Evolutionary conservation across 768 basidiomycete species (phyloP).

Genomic region (Tephrocybe sp.): DNA sequence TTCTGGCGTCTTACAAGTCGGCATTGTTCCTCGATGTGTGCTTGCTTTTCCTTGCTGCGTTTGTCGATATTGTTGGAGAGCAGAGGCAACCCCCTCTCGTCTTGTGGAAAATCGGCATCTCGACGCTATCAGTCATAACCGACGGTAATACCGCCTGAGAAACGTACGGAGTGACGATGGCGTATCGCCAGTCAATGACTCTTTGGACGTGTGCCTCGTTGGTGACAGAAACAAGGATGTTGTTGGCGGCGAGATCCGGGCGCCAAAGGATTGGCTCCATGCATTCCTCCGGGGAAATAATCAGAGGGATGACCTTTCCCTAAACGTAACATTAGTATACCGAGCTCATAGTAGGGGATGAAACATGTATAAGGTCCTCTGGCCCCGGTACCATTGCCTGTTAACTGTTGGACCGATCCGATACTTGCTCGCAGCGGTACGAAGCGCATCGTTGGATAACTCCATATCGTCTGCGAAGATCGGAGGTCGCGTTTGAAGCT

Average conservation of each 20-base stretch:
- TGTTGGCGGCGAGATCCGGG: no score
- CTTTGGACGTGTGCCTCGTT: constrained; percentile 17
- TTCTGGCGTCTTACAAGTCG: constrained; percentile 4
- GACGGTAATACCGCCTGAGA: constrained; percentile 9
- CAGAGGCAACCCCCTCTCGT: background rate
- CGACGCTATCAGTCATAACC: constrained; percentile 11
- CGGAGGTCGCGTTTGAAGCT: constrained; percentile 11
- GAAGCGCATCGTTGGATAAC: background rate
- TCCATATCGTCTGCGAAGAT: constrained; percentile 5
- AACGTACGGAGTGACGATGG: constrained; percentile 13
- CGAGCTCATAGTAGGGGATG: constrained; percentile 3
- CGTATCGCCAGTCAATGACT: constrained; percentile 28
- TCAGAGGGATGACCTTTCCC: no score
- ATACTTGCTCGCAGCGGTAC: constrained; percentile 19
- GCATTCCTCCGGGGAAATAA: no score
- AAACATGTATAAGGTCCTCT: constrained; percentile 29
- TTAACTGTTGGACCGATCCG: constrained; percentile 27
- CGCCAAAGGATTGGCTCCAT: no score
- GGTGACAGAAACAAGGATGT: constrained; percentile 20
- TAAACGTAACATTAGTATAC: constrained; percentile 14
- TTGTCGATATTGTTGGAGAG: constrained; percentile 7
- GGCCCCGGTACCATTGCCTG: constrained; percentile 24
- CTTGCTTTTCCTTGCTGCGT: constrained; percentile 5
- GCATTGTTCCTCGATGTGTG: background rate
- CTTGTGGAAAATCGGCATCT: constrained; percentile 2